Conservation (phyloP, 169 alveolate species). For the Amoebophrya sp. region DNA sequence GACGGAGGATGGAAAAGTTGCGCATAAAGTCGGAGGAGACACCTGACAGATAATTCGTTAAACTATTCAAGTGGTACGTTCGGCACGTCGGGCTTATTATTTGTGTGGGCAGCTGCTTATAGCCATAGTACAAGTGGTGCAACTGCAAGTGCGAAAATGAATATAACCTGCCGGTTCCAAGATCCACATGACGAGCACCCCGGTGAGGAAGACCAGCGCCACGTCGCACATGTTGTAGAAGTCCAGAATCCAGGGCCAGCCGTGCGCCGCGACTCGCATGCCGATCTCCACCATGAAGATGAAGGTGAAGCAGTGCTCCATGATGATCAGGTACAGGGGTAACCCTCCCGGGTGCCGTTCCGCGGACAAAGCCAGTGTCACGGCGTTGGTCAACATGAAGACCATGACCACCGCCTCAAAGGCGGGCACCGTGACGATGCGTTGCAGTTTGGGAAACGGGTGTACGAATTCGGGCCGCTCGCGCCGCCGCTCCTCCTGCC, state of each 20-base stretch:
- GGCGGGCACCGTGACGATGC: too few relatives aligned
- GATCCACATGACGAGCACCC: not conserved
- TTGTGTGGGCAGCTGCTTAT: too few relatives aligned
- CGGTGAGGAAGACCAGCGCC: not conserved
- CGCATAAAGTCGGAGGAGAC: slow-evolving; percentile 3
- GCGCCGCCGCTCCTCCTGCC: not conserved
- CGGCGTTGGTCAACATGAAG: not conserved
- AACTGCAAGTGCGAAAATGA: too few relatives aligned
- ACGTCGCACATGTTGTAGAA: not conserved
- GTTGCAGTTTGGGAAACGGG: not conserved
- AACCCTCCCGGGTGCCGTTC: not conserved
- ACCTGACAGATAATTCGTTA: too few relatives aligned
- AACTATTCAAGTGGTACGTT: too few relatives aligned
- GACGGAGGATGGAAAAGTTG: not conserved
- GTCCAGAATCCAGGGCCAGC: not conserved
- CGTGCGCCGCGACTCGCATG: not conserved
- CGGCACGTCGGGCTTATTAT: too few relatives aligned
- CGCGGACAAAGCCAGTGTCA: not conserved
- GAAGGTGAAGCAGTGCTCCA: slow-evolving; percentile 13
- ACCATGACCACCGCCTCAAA: not conserved
- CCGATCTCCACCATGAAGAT: not conserved
- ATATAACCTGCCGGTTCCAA: not conserved
- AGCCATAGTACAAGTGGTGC: too few relatives aligned
- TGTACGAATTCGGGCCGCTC: not conserved
- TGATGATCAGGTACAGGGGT: not conserved